Evolutionary conservation across 768 basidiomycete genomes (phyloP), one percentile per base, ranked within the genome.

Genomic region (Nevesoporus exiguus): DNA sequence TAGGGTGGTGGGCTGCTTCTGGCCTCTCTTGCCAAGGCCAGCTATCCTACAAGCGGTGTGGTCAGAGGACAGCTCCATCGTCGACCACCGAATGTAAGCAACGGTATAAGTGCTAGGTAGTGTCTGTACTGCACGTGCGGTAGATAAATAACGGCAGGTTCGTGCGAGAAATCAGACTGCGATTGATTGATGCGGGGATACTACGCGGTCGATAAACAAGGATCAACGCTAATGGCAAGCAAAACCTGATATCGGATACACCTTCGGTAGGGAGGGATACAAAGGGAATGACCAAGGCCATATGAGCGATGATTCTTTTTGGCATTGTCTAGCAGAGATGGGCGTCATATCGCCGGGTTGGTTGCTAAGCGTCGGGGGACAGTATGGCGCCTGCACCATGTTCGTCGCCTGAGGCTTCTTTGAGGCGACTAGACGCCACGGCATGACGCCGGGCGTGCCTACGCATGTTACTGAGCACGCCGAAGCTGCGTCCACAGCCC

Each of bases 381-480:
- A 42, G 52, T 47, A 29, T 49, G 58, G 37, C 56, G 53, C 61
- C 59, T 55, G 57, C 54, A 55, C 73, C 75, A 29, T 73, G 75
- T 44, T 81, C 81, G 49, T 79, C 79, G 54, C 74, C 75, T 19
- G 73, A 74, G 21, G 66, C 61, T 47, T 78, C 79, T 51, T 70
- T 69, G 45, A 72, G 72, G 52, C 66, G 68, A 49, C 48, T 61
- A 3, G 52, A 50, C 37, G 55, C 55, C 36, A 71, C 76, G 24
- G 71, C 74, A 65, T 91, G 89, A 13, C 86, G 84, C 52, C 89
- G 84, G 54, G 88, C 83, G 68, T 92, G 90, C 53, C 90, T 78
- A 57, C 90, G 85, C 90, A 92, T 92, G 74, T 92, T 92, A 71
- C 88, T 90, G 65, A 90, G 82, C 47, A 91, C 90, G 64, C 88